Evolutionary conservation across 2,329 filamentous ascomycete species (phyloP), one percentile per base, ranked within the genome.

Genomic region (Fulvia fulva): DNA sequence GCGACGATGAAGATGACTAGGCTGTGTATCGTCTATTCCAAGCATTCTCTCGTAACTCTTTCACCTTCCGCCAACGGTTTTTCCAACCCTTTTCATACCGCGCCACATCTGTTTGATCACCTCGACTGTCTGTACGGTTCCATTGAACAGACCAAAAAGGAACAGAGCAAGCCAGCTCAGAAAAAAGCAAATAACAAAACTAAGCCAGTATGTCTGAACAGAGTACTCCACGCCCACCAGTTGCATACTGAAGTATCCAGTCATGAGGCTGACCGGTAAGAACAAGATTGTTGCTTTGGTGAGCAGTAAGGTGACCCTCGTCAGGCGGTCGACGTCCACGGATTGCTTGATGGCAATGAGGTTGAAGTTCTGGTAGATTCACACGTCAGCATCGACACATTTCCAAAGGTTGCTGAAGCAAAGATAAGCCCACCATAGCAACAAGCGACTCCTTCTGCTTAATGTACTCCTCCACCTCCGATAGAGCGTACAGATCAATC

Each of bases 211-310:
- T 45, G 84, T 81, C 56, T 72, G 79, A 14, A 80, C 74, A 0
- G 82, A 83, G 72, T 88, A 90, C 51, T 82, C 78, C 9, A 86
- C 74, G 3, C 83, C 80, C 7, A 77, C 73, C 51, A 90, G 82
- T 69, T 89, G 81, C 1, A 87, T 81, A 5, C 84, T 86, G 71
- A 90, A 91, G 72, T 90, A 91, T 30, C 79, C 84, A 3, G 87
- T 90, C 83, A 91, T 86, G 51, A 91, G 80, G 64, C 82, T 87
- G 60, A 91, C 86, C 0, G 88, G 88, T 56, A 91, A 78, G 74
- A 91, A 91, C 53, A 91, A 77, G 43, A 91, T 88, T 12, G 86
- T 89, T 5, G 88, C 83, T 70, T 91, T 91, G 49, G 87, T 87
- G 11, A 91, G 78, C 5, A 91, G 76, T 4, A 90, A 84, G 3